Base-by-base conservation (phyloP, 2,329 filamentous ascomycete species). In the Septoria petroselini region DNA sequence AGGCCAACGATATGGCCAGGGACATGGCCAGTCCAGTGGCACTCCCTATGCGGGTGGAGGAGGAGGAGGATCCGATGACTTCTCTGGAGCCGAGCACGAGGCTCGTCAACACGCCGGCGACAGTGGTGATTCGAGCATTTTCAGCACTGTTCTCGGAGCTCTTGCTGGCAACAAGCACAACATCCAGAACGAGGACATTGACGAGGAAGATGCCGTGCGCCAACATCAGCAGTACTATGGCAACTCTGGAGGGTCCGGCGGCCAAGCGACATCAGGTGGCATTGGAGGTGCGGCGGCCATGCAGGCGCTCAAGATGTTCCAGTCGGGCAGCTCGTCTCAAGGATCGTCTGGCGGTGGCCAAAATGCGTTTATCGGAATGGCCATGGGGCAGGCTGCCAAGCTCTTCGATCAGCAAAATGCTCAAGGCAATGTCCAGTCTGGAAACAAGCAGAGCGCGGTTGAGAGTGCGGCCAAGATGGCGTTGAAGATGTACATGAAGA, bases 401-500 rank as follows among this genome's bases (percentile, higher is more conserved):
- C 74, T 91, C 54, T 84, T 82, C 67, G 66, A 84, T 60, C 68
- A 83, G 70, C 80, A 84, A 70, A 70, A 70, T 52, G 66, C 69
- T 9, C 68, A 74, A 62, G 82, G 80, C 15, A 79, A 78, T 58
- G 76, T 63, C 1, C 55, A 55, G 19, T 61, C 76, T 18, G 76
- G 78, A 19, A 86, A 81, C 71, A 95, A 95, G 79, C 82, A 95
- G 71, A 83, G 82, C 40, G 88, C 83, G 41, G 75, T 96, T 39
- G 82, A 86, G 66, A 76, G 83, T 68, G 91, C 91, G 2, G 90
- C 83, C 1, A 84, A 95, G 76, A 85, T 88, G 79, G 91, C 90
- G 2, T 70, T 95, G 62, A 90, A 95, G 79, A 86, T 95, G 81
- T 95, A 91, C 70, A 73, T 94, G 75, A 91, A 95, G 80, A 82